phyloP scores from a whole-genome alignment of 257 asterid species.

The Solanum tacnaense region DNA sequence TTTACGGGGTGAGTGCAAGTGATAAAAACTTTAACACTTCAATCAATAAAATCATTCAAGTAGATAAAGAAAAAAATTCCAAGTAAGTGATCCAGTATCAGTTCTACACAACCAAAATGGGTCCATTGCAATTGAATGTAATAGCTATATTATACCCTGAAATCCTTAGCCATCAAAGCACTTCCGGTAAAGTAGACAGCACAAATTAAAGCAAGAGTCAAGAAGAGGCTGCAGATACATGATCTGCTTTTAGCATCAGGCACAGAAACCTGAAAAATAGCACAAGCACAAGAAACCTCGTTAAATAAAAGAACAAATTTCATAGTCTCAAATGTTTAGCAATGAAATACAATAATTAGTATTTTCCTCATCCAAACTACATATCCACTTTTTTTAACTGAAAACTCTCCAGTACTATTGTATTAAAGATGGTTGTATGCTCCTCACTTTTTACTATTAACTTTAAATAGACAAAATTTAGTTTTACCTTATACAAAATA shows the following conservation, averaged over 20 bases:
- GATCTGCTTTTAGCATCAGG: slow-evolving; percentile 48
- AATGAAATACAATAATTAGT: not conserved
- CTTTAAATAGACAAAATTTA: not conserved
- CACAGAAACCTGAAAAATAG: slow-evolving; percentile 28
- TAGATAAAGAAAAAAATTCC: not conserved
- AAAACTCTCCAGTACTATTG: not conserved
- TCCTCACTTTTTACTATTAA: not conserved
- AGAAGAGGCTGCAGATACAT: slow-evolving; percentile 39
- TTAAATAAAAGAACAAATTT: not conserved
- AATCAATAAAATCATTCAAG: not conserved
- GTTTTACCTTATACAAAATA: not conserved
- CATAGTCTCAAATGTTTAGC: not conserved
- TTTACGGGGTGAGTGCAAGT: not conserved
- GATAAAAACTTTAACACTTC: not conserved
- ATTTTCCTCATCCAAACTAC: not conserved
- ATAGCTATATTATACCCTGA: slow-evolving; percentile 20
- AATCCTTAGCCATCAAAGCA: slow-evolving; percentile 42
- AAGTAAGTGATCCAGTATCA: not conserved
- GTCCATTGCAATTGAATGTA: not conserved
- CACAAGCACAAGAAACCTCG: slow-evolving; percentile 1
- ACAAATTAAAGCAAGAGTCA: slow-evolving; percentile 38
- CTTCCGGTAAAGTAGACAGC: slow-evolving; percentile 51
- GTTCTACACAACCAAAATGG: not conserved
- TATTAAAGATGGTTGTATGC: not conserved
- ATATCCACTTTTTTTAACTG: not conserved